Conservation (phyloP, 257 asterid species). For the Dorcoceras hygrometricum region DNA sequence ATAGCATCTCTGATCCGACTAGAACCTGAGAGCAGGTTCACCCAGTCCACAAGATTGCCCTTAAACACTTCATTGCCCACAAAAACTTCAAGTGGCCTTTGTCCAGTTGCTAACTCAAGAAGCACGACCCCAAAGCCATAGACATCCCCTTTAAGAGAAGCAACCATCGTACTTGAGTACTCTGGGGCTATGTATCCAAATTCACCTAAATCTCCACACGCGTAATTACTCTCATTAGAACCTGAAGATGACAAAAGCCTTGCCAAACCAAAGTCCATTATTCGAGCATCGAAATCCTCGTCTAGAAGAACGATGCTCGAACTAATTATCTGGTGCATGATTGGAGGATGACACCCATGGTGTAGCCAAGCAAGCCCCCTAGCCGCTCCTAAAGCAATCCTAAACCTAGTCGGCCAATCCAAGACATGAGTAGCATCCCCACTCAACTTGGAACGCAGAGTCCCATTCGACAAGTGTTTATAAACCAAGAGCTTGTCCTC, state of each 20-base stretch:
- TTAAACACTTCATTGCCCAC: constrained; percentile 45
- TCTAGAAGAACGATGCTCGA: constrained; percentile 56
- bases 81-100: constrained; percentile 48
- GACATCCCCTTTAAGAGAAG: constrained; percentile 74
- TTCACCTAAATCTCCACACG: constrained; percentile 68
- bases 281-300: constrained; percentile 60
- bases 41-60: constrained; percentile 68
- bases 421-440: constrained; percentile 25
- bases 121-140: constrained; percentile 79
- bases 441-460: constrained; percentile 40
- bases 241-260: constrained; percentile 55
- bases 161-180: constrained; percentile 64
- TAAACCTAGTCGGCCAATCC: constrained; percentile 54
- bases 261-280: constrained; percentile 65
- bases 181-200: constrained; percentile 82
- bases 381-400: constrained; percentile 53
- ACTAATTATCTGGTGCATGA: constrained; percentile 56
- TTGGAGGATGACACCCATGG: constrained; percentile 66
- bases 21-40: constrained; percentile 33
- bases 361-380: constrained; percentile 79
- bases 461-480: constrained; percentile 55
- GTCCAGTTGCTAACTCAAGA: constrained; percentile 61
- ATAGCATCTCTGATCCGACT: constrained; percentile 48
- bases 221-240: constrained; percentile 52
- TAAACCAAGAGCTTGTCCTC: constrained; percentile 64